A percentile compares a stretch with the other conserved stretches of the same genome.
Evolutionary conservation across 495 filamentous ascomycete genomes (phyloP).

Genomic region (Penicillium desertorum): DNA sequence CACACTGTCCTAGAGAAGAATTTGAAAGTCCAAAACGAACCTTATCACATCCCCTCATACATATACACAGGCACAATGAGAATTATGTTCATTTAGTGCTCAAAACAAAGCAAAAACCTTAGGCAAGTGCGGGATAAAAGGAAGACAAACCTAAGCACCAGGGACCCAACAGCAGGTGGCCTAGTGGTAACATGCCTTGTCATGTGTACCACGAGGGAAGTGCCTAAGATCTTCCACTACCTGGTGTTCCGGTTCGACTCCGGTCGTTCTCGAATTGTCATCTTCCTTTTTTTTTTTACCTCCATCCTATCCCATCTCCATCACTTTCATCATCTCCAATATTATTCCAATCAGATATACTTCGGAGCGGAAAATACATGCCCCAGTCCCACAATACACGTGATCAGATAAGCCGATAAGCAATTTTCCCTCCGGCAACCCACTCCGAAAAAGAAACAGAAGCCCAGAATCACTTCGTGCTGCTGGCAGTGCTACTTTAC

Average conservation of each 20-base stretch:
- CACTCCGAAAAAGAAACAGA: constrained; percentile 1
- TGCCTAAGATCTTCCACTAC: constrained; percentile 5
- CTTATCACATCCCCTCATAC: neutral
- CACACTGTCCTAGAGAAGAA: neutral
- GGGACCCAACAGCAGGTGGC: neutral
- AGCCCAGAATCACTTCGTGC: constrained; percentile 20
- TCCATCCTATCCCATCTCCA: neutral
- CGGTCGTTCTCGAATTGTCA: neutral
- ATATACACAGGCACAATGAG: neutral
- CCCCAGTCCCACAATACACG: neutral
- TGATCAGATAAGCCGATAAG: constrained; percentile 15
- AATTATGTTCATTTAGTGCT: neutral
- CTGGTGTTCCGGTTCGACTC: neutral
- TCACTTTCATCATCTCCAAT: neutral
- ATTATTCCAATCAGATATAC: neutral
- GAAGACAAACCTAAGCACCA: neutral
- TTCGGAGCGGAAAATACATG: constrained; percentile 12
- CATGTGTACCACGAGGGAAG: constrained; percentile 7
- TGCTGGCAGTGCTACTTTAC: constrained; percentile 31
- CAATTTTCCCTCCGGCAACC: constrained; percentile 17
- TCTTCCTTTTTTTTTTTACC: neutral
- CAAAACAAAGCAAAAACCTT: neutral
- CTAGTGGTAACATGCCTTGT: constrained; percentile 2
- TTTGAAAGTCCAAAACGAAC: neutral
- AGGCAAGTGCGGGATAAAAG: neutral